Conservation (phyloP, 2,329 filamentous ascomycete species). For the Colletotrichum tropicicola region DNA sequence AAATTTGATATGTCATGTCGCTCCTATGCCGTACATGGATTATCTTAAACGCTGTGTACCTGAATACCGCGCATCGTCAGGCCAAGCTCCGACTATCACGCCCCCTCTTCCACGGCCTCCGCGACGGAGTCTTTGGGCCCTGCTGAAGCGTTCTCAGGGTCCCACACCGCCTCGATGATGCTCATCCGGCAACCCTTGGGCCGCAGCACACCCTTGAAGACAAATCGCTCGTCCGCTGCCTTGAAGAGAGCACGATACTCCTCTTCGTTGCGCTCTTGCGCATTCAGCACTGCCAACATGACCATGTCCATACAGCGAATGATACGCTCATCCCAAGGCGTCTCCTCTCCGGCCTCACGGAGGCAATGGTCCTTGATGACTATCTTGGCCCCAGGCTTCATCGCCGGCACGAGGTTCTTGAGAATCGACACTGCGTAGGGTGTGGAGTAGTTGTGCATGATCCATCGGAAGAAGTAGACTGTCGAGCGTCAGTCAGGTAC, state of each 20-base stretch:
- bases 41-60: neutral
- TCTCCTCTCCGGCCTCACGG: slow-evolving; percentile 47
- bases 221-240: slow-evolving; percentile 50
- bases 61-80: neutral
- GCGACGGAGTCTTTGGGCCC: neutral
- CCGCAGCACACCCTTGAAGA: slow-evolving; percentile 53
- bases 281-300: slow-evolving; percentile 61
- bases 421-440: slow-evolving; percentile 41
- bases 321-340: slow-evolving; percentile 55
- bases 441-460: slow-evolving; percentile 57
- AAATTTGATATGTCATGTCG: no score
- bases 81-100: neutral
- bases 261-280: slow-evolving; percentile 56
- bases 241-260: slow-evolving; percentile 57
- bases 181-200: slow-evolving; percentile 55
- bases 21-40: neutral
- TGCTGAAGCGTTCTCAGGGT: slow-evolving; percentile 35
- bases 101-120: neutral
- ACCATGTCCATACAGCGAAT: slow-evolving; percentile 60
- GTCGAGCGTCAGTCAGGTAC: slow-evolving; percentile 34
- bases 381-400: slow-evolving; percentile 44
- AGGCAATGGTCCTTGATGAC: slow-evolving; percentile 44
- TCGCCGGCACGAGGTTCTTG: slow-evolving; percentile 43
- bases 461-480: slow-evolving; percentile 54
- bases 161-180: slow-evolving; percentile 58